Percentiles rank a stretch among this genome's conserved stretches.
Conservation (phyloP, 345 rosid genomes). For the Euphorbia pulcherrima region DNA sequence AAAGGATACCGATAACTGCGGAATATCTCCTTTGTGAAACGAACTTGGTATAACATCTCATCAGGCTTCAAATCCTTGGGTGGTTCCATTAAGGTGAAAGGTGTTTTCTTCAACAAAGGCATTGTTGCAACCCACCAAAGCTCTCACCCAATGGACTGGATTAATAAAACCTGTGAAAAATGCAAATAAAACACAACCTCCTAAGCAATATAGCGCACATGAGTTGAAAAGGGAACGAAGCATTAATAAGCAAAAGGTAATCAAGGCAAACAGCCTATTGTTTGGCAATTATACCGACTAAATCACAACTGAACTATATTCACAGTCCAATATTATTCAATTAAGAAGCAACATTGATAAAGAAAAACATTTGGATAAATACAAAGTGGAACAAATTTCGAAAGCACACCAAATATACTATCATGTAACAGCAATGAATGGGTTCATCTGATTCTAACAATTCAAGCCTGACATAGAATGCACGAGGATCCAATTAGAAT, state of each 20-base stretch:
- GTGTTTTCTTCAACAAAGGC: slow-evolving; percentile 78
- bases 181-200: not conserved
- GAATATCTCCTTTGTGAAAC: slow-evolving; percentile 89
- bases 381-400: too few species aligned
- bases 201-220: not conserved
- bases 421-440: not conserved
- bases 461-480: not conserved
- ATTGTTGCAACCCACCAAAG: slow-evolving; percentile 33
- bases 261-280: not conserved
- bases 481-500: not conserved
- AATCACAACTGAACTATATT: not conserved
- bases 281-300: not conserved
- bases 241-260: not conserved
- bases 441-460: not conserved
- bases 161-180: not conserved
- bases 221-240: not conserved
- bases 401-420: not conserved
- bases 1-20: slow-evolving; percentile 78
- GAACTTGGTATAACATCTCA: slow-evolving; percentile 80
- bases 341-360: too few species aligned
- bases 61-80: slow-evolving; percentile 68
- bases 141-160: not conserved
- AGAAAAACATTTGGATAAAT: too few species aligned
- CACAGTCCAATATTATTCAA: not conserved
- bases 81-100: slow-evolving; percentile 53